Conservation (phyloP, 176 grass and related monocot species). For the Melocanna baccifera region DNA sequence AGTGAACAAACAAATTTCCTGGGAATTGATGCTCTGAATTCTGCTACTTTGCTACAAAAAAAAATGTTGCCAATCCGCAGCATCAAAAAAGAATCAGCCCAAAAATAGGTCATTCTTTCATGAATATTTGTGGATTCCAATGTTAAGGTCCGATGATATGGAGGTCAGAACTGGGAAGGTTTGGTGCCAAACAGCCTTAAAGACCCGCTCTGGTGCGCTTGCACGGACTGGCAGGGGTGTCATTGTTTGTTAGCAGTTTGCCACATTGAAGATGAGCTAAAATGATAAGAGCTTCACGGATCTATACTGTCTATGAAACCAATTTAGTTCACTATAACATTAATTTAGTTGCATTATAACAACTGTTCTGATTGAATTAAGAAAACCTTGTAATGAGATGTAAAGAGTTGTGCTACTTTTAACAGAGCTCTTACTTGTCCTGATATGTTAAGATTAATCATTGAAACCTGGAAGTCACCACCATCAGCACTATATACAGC, state of each 20-base stretch:
- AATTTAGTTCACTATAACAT: not conserved
- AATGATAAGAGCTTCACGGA: not conserved
- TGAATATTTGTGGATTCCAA: slow-evolving; percentile 74
- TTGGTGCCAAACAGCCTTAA: slow-evolving; percentile 89
- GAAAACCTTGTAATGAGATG: slow-evolving; percentile 20
- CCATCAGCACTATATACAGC: slow-evolving; percentile 86
- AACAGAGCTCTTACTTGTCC: slow-evolving; percentile 67
- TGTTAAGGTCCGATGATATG: slow-evolving; percentile 92
- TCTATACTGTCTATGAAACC: not conserved
- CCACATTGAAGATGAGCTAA: not conserved
- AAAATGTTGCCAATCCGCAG: not conserved
- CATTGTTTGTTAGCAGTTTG: not conserved
- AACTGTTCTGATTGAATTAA: not conserved
- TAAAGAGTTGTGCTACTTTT: slow-evolving; percentile 14
- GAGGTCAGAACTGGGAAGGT: slow-evolving; percentile 72
- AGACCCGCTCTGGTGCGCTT: slow-evolving; percentile 87
- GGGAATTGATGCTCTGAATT: not conserved
- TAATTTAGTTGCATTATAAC: slow-evolving; percentile 15
- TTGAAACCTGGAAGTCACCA: slow-evolving; percentile 80
- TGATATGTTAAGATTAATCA: slow-evolving; percentile 76
- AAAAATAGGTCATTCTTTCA: slow-evolving; percentile 1
- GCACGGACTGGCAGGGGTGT: slow-evolving; percentile 70
- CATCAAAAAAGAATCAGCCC: not conserved
- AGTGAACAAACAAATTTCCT: not conserved
- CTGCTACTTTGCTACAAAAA: not conserved